phyloP scores from a whole-genome alignment of 2,329 filamentous ascomycete species.

The Nothomitra cinnamomea region DNA sequence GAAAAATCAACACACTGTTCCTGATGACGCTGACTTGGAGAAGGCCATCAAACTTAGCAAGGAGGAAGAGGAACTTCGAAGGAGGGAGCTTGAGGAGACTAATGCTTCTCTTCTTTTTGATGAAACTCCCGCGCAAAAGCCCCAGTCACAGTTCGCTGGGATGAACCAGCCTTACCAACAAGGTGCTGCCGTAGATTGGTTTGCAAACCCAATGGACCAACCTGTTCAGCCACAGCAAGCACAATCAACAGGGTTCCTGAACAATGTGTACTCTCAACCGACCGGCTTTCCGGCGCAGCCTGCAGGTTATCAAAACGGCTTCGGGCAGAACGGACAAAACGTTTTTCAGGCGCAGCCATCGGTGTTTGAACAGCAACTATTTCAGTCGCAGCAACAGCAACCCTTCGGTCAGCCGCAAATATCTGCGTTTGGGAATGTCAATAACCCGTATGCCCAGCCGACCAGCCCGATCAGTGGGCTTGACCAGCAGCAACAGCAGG shows the following conservation, averaged over 20 bases:
- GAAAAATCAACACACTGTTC: slow-evolving; percentile 17
- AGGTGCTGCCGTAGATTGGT: slow-evolving; percentile 90
- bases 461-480: slow-evolving; percentile 7
- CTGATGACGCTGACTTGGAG: slow-evolving; percentile 71
- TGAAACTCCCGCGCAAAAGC: slow-evolving; percentile 47
- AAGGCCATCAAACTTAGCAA: slow-evolving; percentile 93
- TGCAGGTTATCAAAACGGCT: slow-evolving; percentile 54
- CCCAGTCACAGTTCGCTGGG: slow-evolving; percentile 65
- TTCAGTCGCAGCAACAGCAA: slow-evolving; percentile 25
- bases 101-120: slow-evolving; percentile 84
- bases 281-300: slow-evolving; percentile 42
- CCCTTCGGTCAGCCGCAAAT: slow-evolving; percentile 38
- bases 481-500: slow-evolving; percentile 26
- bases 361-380: slow-evolving; percentile 43
- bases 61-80: slow-evolving; percentile 73
- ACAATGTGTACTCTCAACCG: slow-evolving; percentile 55
- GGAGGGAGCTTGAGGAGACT: slow-evolving; percentile 69
- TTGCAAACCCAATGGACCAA: slow-evolving; percentile 74
- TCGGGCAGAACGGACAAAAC: slow-evolving; percentile 27
- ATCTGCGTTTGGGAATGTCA: slow-evolving; percentile 32
- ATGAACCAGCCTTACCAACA: slow-evolving; percentile 98
- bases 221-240: slow-evolving; percentile 28
- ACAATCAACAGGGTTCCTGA: slow-evolving; percentile 50
- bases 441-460: slow-evolving; percentile 44
- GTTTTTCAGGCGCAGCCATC: slow-evolving; percentile 54